Evolutionary conservation across 2,329 filamentous ascomycete genomes (phyloP).

Genomic region (Lachnellula arida): DNA sequence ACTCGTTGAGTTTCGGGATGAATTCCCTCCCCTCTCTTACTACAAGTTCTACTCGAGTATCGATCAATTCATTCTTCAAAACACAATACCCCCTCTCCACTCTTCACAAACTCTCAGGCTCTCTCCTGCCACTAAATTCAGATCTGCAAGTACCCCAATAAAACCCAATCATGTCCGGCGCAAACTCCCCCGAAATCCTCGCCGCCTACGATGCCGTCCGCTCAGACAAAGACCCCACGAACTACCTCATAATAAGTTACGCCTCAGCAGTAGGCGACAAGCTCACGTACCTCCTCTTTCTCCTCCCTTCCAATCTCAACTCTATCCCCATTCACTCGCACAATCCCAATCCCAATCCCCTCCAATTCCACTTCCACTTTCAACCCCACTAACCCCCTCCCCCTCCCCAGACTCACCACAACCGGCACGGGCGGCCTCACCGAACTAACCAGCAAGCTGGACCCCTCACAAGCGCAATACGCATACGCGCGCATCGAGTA

Average conservation of each 20-base stretch:
- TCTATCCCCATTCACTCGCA: too few relatives aligned
- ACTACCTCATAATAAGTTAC: constrained; percentile 65
- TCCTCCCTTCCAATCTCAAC: background rate
- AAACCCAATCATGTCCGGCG: constrained; percentile 46
- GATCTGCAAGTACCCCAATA: background rate
- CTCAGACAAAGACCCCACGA: constrained; percentile 59
- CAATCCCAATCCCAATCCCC: background rate
- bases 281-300: constrained; percentile 33
- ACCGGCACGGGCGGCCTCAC: constrained; percentile 57
- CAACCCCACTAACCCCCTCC: background rate
- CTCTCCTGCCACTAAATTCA: background rate
- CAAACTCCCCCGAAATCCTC: constrained; percentile 54
- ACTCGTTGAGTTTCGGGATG: background rate
- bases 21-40: background rate
- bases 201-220: constrained; percentile 64
- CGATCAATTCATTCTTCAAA: background rate
- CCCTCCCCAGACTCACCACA: constrained; percentile 39
- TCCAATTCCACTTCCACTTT: background rate
- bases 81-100: background rate
- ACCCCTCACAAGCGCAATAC: constrained; percentile 46
- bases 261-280: constrained; percentile 50
- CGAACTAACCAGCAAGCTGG: constrained; percentile 53
- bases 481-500: constrained; percentile 63
- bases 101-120: background rate
- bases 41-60: background rate